Evolutionary conservation across 2,329 filamentous ascomycete genomes (phyloP).

Genomic region (Trichoderma afroharzianum): DNA sequence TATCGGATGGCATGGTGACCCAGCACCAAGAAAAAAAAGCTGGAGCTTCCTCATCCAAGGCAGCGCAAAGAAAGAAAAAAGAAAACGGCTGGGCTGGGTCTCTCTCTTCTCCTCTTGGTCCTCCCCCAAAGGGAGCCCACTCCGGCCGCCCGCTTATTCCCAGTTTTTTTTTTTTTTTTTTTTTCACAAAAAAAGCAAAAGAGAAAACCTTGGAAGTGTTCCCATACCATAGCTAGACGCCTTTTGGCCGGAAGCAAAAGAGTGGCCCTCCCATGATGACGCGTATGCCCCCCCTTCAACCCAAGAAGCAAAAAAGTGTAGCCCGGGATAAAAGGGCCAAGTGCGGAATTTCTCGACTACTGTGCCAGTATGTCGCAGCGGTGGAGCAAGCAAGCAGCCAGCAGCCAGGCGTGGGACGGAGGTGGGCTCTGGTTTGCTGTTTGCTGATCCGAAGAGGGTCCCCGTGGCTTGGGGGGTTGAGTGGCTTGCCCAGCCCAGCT

Average conservation of each 20-base stretch:
- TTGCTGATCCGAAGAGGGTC: not conserved
- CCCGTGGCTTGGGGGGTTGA: not conserved
- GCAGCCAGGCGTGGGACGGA: not conserved
- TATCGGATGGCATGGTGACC: constrained; percentile 9
- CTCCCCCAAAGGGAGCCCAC: not conserved
- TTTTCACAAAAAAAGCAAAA: not conserved
- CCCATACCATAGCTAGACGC: not conserved
- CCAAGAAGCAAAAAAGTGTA: not conserved
- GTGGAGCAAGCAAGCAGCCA: not conserved
- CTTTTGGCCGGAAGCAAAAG: not conserved
- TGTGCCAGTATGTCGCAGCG: not conserved
- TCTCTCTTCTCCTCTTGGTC: not conserved
- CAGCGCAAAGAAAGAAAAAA: too few species aligned
- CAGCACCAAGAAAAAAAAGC: too few species aligned
- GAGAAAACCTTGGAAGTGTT: not conserved
- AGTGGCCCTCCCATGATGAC: constrained; percentile 9
- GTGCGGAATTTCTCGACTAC: not conserved
- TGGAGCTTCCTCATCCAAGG: not conserved
- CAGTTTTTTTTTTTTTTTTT: too few species aligned
- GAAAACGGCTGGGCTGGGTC: not conserved
- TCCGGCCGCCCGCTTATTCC: not conserved
- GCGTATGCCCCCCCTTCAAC: constrained; percentile 5
- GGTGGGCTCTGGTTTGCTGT: constrained; percentile 5
- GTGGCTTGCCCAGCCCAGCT: constrained; percentile 1
- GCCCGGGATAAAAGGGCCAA: not conserved